These are phyloP conservation scores for Melaleuca alternifolia DNA, from an alignment of 345 rosid genomes.

Conservation along the genomic window DNA sequence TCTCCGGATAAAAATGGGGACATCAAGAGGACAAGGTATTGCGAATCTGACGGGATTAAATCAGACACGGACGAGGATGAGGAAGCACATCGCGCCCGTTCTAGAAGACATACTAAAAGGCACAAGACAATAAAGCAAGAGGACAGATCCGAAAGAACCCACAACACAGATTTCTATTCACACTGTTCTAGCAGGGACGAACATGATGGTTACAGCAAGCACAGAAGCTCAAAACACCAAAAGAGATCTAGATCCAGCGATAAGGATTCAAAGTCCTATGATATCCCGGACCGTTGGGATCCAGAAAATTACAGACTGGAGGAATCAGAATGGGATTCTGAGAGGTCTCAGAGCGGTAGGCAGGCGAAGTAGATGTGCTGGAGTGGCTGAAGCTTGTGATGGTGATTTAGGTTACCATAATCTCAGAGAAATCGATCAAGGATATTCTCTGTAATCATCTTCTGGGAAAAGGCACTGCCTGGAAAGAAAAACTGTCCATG, in stretches of 20 bases:
- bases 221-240: neutral
- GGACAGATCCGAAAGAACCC: neutral
- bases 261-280: neutral
- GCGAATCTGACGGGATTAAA: constrained; percentile 2
- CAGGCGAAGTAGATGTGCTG: neutral
- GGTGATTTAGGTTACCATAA: neutral
- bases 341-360: neutral
- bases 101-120: neutral
- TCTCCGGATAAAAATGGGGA: constrained; percentile 11
- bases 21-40: neutral
- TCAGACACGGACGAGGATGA: constrained; percentile 10
- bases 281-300: neutral
- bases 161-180: neutral
- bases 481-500: neutral
- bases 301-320: neutral
- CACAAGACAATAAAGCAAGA: neutral
- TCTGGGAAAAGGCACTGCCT: neutral
- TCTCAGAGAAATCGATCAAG: neutral
- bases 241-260: neutral
- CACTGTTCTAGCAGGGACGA: neutral
- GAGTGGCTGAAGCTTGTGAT: neutral
- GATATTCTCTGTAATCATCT: neutral
- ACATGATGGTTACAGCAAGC: neutral
- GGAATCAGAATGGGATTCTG: neutral
- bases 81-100: neutral